Evolutionary conservation across 2,329 filamentous ascomycete species (phyloP).

Genomic region (Aureobasidium uvarum): DNA sequence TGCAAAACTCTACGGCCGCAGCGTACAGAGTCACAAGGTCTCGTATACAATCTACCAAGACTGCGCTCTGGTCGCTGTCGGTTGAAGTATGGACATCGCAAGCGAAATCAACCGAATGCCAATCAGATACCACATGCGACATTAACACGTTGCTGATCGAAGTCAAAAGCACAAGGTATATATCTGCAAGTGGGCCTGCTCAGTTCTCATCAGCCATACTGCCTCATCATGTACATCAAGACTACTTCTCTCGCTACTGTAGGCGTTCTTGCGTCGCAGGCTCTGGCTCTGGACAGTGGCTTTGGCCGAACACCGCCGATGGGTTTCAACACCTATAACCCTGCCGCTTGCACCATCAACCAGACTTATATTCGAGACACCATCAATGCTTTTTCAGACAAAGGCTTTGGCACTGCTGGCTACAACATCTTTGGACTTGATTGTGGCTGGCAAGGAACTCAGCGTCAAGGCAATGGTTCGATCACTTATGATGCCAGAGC

Average conservation of each 20-base stretch:
- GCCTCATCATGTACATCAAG: conserved; percentile 1
- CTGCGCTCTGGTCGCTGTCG: neutral
- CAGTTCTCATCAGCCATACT: neutral
- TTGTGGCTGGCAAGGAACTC: conserved; percentile 55
- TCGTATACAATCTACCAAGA: neutral
- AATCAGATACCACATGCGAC: neutral
- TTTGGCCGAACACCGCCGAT: conserved; percentile 34
- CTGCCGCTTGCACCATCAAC: conserved; percentile 32
- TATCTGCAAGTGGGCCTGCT: neutral
- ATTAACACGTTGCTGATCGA: neutral
- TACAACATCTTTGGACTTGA: conserved; percentile 59
- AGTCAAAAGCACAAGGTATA: neutral
- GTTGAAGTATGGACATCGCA: neutral
- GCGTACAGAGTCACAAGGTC: neutral
- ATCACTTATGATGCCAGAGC: conserved; percentile 52
- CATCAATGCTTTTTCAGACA: conserved; percentile 30
- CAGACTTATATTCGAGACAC: conserved; percentile 30
- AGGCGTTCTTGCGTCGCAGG: neutral
- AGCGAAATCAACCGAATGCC: neutral
- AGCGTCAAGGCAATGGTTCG: conserved; percentile 45
- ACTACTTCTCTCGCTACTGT: conserved; percentile 4
- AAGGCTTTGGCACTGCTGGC: conserved; percentile 41
- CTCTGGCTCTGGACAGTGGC: conserved; percentile 32
- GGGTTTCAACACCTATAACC: conserved; percentile 36
- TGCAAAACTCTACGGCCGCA: neutral